Conservation (phyloP, 164 flowering plant genomes). For the Tetracentron sinense region DNA sequence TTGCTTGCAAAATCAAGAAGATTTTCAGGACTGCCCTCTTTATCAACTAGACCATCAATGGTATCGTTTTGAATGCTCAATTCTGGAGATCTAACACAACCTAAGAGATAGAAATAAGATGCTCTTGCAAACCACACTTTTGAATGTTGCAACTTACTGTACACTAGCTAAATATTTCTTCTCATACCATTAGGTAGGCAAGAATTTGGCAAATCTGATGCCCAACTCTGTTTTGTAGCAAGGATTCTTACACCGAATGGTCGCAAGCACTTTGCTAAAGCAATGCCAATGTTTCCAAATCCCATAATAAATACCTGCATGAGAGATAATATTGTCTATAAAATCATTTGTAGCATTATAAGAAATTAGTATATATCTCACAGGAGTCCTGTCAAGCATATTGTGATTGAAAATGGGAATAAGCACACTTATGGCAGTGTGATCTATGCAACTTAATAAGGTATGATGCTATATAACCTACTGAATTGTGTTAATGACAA, state of each 20-base stretch:
- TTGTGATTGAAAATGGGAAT: no score
- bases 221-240: constrained; percentile 88
- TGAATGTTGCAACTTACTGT: no score
- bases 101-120: constrained; percentile 10
- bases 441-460: no score
- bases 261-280: constrained; percentile 74
- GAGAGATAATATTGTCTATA: not conserved
- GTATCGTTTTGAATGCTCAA: constrained; percentile 19
- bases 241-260: constrained; percentile 86
- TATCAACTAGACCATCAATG: constrained; percentile 56
- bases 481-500: no score
- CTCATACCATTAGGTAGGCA: constrained; percentile 34
- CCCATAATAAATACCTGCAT: constrained; percentile 84
- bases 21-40: constrained; percentile 68
- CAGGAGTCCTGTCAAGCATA: not conserved
- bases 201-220: constrained; percentile 20
- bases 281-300: constrained; percentile 76
- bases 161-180: no score
- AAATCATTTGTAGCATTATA: not conserved
- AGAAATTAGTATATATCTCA: not conserved
- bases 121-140: not conserved
- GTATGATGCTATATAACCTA: no score
- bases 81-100: constrained; percentile 19
- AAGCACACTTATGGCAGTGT: no score
- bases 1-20: constrained; percentile 59